Evolutionary conservation across 805 yeast species (phyloP).

Genomic region (Suhomyces canberraensis): DNA sequence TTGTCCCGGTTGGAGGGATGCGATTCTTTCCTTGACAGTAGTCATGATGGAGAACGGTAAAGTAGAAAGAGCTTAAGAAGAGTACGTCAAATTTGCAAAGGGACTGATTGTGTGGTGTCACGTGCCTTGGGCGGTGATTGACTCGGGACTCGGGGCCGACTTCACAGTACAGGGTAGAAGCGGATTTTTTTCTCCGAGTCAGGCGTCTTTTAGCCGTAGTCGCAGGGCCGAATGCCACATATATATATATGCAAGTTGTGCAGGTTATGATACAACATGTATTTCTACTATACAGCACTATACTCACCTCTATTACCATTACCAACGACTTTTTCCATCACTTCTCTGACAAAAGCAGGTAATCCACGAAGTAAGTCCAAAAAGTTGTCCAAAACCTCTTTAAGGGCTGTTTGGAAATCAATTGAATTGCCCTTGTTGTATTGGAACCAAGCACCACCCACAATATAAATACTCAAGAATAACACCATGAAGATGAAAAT

Average conservation of each 20-base stretch:
- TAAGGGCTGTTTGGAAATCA: constrained; percentile 69
- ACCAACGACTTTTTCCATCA: constrained; percentile 63
- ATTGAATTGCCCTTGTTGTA: constrained; percentile 67
- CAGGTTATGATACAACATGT: too few relatives aligned
- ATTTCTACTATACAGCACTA: constrained; percentile 87
- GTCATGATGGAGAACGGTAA: constrained; percentile 3
- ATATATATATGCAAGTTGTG: too few relatives aligned
- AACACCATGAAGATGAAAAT: constrained; percentile 71
- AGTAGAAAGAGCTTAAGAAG: neutral
- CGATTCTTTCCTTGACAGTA: constrained; percentile 52
- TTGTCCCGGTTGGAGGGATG: constrained; percentile 46
- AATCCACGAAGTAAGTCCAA: constrained; percentile 54
- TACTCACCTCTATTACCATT: constrained; percentile 77
- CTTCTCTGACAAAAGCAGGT: constrained; percentile 67
- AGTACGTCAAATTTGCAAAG: neutral
- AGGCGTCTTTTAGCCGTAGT: too few relatives aligned
- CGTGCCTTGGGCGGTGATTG: constrained; percentile 1
- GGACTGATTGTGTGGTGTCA: constrained; percentile 3
- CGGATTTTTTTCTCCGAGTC: too few relatives aligned
- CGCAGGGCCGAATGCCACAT: too few relatives aligned
- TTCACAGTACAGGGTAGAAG: too few relatives aligned
- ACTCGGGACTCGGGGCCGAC: neutral
- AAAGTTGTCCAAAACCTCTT: constrained; percentile 68
- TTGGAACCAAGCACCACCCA: constrained; percentile 73
- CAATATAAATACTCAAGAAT: constrained; percentile 65